A percentile compares a stretch with the other conserved stretches of the same genome.
phyloP scores from a whole-genome alignment of 169 alveolate species.

The Eimeria tenella region DNA sequence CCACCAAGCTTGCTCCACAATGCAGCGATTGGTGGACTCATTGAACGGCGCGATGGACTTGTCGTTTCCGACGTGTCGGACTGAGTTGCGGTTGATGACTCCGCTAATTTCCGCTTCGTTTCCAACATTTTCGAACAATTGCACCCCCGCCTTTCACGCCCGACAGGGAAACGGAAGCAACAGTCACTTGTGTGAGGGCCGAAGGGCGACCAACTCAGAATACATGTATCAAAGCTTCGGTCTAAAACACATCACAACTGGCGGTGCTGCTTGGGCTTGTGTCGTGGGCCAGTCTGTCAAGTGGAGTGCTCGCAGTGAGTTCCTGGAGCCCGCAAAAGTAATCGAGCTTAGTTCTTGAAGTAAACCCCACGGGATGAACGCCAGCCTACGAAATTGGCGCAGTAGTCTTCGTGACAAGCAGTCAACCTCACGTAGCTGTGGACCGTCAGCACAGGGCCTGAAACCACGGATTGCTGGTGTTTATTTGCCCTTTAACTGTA shows the following conservation, averaged over 20 bases:
- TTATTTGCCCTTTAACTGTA: too few relatives aligned
- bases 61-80: constrained; percentile 66
- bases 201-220: constrained; percentile 68
- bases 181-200: constrained; percentile 42
- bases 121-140: constrained; percentile 30
- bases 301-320: too few relatives aligned
- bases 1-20: constrained; percentile 67
- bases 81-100: constrained; percentile 57
- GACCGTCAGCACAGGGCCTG: too few relatives aligned
- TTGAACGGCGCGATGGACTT: constrained; percentile 58
- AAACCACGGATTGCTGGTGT: too few relatives aligned
- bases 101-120: constrained; percentile 44
- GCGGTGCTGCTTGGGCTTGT: not conserved
- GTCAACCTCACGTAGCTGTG: too few relatives aligned
- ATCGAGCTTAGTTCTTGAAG: too few relatives aligned
- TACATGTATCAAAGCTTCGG: constrained; percentile 18
- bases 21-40: constrained; percentile 71
- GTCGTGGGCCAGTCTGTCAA: not conserved
- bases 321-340: too few relatives aligned
- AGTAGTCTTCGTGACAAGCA: too few relatives aligned
- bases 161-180: not conserved
- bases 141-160: constrained; percentile 18
- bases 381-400: too few relatives aligned
- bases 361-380: too few relatives aligned
- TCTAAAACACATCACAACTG: constrained; percentile 61